Evolutionary conservation across 139 green algal species (phyloP), one percentile per base, ranked within the genome.

Genomic region (Pycnococcus provasolii): DNA sequence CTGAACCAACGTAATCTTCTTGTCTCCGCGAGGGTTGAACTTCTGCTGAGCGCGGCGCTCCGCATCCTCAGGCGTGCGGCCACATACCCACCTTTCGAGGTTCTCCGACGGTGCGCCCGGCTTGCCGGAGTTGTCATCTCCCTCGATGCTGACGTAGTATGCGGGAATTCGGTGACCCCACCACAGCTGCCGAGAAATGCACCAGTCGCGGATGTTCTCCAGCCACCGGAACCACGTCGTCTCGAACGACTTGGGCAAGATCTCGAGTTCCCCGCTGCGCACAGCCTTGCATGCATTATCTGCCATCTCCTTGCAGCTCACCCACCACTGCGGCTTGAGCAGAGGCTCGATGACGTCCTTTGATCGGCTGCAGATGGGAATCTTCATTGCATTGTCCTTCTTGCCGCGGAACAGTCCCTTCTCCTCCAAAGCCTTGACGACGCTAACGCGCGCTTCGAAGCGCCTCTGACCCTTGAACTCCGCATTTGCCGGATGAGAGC

Each of bases 321-420:
- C 91, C 62, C 83, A 80, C 87, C 80, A 84, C 68, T 84, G 78
- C 42, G 92, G 92, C 81, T 97, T 97, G 8, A 97, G 80, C 75
- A 96, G 79, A 0, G 93, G 93, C 83, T 99, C 93, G 47, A 99
- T 97, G n/a, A 99, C 90, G 80, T 99, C 93, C 77, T 92, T 91
- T 80, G 77, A 88, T 50, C 90, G 80, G 45, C 79, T 90, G 86
- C 92, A 97, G 42, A 97, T 71, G 9, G 88, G 89, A 54, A 98
- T 79, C 41, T 88, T 77, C 92, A 98, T 98, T 40, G 83, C 77
- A 80, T 98, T 98, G 79, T 91, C 84, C 2, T 68, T 61, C 15
- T 71, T 83, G 57, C 89, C 90, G 40, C 88, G 61, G 63, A 64
- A 77, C 45, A 76, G 39, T 11, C 73, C 75, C 66, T 65, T 62